phyloP scores from a whole-genome alignment of 345 rosid genomes.

The Ricinus communis region DNA sequence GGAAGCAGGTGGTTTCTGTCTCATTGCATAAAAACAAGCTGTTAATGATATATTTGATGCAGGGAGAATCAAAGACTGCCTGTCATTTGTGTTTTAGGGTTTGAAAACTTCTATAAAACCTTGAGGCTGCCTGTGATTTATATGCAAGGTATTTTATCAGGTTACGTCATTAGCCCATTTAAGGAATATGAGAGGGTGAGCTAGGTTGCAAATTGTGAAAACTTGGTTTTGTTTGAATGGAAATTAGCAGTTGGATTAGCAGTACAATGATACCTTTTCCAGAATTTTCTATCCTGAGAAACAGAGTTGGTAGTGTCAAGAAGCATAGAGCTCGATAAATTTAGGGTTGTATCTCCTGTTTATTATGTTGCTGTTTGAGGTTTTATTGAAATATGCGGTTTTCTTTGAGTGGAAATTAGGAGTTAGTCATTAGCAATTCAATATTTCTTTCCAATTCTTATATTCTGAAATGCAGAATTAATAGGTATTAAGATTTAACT shows the following conservation, averaged over 20 bases:
- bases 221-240: not conserved
- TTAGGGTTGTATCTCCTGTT: not conserved
- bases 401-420: no score
- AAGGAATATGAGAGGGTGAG: not conserved
- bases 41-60: not conserved
- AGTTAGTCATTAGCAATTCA: no score
- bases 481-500: no score
- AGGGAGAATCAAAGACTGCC: not conserved
- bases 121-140: not conserved
- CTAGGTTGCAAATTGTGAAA: not conserved
- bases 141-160: not conserved
- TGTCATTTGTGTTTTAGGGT: not conserved
- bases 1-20: not conserved
- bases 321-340: not conserved
- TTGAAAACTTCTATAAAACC: not conserved
- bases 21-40: not conserved
- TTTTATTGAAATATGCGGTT: no score
- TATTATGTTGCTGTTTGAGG: no score
- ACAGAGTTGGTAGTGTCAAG: not conserved
- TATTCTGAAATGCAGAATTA: no score
- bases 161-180: not conserved
- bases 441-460: no score
- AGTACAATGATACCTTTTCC: not conserved
- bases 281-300: not conserved
- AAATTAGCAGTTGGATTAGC: not conserved